phyloP scores from a whole-genome alignment of 495 filamentous ascomycete genomes.

The Aspergillus affinis region DNA sequence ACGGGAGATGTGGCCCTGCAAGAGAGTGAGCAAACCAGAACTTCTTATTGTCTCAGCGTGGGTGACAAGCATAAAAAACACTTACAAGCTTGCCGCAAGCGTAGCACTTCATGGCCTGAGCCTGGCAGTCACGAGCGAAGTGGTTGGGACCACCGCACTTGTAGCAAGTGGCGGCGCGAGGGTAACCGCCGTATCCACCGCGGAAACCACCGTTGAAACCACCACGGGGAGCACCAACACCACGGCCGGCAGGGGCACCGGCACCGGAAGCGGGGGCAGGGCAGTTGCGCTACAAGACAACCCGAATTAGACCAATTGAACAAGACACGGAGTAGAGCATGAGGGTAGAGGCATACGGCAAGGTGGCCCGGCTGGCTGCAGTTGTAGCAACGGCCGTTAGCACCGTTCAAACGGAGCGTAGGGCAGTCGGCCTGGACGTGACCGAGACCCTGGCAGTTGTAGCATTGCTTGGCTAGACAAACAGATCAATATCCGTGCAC shows the following conservation, averaged over 20 bases:
- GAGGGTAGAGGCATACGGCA: conserved; percentile 53
- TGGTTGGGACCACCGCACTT: conserved; percentile 99
- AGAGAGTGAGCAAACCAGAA: conserved; percentile 2
- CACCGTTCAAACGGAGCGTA: conserved; percentile 86
- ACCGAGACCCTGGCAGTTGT: conserved; percentile 97
- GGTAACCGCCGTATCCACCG: conserved; percentile 64
- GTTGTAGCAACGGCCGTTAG: conserved; percentile 90
- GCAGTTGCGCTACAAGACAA: conserved; percentile 70
- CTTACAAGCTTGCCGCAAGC: conserved; percentile 88
- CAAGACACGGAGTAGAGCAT: not conserved
- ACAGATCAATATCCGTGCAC: conserved; percentile 4
- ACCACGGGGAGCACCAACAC: conserved; percentile 64
- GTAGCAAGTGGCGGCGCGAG: conserved; percentile 93
- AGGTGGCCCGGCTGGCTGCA: conserved; percentile 92
- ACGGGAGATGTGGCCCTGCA: conserved; percentile 85
- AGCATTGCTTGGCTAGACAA: conserved; percentile 88
- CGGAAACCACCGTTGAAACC: conserved; percentile 67
- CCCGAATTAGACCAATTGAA: conserved; percentile 1
- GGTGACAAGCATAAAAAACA: conserved; percentile 4
- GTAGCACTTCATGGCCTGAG: conserved; percentile 99
- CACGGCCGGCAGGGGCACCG: conserved; percentile 49
- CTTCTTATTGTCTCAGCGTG: not conserved
- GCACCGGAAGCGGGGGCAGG: conserved; percentile 61
- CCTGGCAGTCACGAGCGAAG: conserved; percentile 97
- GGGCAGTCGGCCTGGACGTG: conserved; percentile 99